phyloP scores from a whole-genome alignment of 2,329 filamentous ascomycete genomes.

The Orbilia quercus region DNA sequence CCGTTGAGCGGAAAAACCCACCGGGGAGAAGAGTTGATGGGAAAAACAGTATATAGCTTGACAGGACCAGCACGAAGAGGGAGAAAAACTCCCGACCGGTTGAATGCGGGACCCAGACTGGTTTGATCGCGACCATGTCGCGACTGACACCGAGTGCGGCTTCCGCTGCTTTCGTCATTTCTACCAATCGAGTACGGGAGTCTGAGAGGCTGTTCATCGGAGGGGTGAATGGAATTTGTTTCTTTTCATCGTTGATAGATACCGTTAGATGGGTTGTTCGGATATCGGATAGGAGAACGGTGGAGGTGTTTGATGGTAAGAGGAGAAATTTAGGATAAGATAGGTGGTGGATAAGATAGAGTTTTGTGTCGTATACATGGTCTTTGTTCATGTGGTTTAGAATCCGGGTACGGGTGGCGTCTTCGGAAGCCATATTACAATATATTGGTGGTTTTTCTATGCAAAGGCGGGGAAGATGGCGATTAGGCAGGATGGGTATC shows the following conservation, averaged over 20 bases:
- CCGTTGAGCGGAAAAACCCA: slow-evolving; percentile 30
- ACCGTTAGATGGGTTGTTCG: slow-evolving; percentile 42
- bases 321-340: slow-evolving; percentile 41
- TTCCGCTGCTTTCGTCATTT: slow-evolving; percentile 46
- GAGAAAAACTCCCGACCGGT: slow-evolving; percentile 9
- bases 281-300: slow-evolving; percentile 42
- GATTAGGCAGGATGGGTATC: no score
- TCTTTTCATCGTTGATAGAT: slow-evolving; percentile 29
- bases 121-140: slow-evolving; percentile 39
- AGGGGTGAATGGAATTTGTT: slow-evolving; percentile 40
- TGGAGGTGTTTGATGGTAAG: slow-evolving; percentile 23
- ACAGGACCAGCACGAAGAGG: slow-evolving; percentile 4
- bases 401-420: slow-evolving; percentile 45
- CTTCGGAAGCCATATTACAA: slow-evolving; percentile 43
- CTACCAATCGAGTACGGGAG: slow-evolving; percentile 42
- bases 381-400: slow-evolving; percentile 55
- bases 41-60: slow-evolving; percentile 36
- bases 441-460: background rate
- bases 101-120: slow-evolving; percentile 29
- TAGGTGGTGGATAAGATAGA: slow-evolving; percentile 49
- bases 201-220: slow-evolving; percentile 47
- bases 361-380: slow-evolving; percentile 51
- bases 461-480: background rate
- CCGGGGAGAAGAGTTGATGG: slow-evolving; percentile 37
- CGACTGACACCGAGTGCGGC: slow-evolving; percentile 33